Percentiles rank a stretch among this genome's conserved stretches.
phyloP scores from a whole-genome alignment of 371 early-diverging fungal species.

The Mortierella sp. region DNA sequence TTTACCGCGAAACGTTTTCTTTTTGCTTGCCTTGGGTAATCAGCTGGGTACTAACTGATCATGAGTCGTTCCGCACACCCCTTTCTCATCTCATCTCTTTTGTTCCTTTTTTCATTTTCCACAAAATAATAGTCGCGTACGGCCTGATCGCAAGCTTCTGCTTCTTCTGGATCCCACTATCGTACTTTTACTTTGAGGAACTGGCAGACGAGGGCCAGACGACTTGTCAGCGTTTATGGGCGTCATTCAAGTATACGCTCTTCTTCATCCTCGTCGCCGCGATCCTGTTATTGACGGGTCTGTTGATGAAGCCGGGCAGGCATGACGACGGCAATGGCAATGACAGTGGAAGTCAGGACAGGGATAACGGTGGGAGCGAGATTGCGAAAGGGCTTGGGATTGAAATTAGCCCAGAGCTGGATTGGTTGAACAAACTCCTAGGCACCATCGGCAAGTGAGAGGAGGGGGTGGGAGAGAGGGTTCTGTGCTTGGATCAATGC shows the following conservation, averaged over 20 bases:
- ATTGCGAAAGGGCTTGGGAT: too few relatives aligned
- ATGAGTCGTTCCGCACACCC: neutral
- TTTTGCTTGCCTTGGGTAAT: neutral
- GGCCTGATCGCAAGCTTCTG: conserved; percentile 65
- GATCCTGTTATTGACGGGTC: conserved; percentile 31
- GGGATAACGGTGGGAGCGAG: neutral
- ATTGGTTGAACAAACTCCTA: conserved; percentile 29
- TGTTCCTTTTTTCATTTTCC: neutral
- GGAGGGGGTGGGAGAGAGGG: neutral
- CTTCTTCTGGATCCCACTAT: conserved; percentile 71
- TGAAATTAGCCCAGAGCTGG: neutral
- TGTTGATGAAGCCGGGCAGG: conserved; percentile 23
- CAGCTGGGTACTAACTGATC: neutral
- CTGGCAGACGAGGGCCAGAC: conserved; percentile 58
- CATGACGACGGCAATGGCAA: conserved; percentile 23
- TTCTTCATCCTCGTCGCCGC: conserved; percentile 33
- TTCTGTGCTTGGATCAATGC: neutral
- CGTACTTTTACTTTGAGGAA: conserved; percentile 79
- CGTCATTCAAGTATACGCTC: conserved; percentile 35
- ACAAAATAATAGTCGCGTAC: conserved; percentile 60
- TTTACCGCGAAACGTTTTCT: neutral
- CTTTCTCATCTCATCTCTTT: conserved; percentile 1
- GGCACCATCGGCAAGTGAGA: conserved; percentile 19
- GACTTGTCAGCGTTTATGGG: conserved; percentile 18
- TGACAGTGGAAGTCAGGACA: neutral